A percentile compares a stretch with the other conserved stretches of the same genome.
phyloP scores from a whole-genome alignment of 345 rosid species.

The Firmiana major region DNA sequence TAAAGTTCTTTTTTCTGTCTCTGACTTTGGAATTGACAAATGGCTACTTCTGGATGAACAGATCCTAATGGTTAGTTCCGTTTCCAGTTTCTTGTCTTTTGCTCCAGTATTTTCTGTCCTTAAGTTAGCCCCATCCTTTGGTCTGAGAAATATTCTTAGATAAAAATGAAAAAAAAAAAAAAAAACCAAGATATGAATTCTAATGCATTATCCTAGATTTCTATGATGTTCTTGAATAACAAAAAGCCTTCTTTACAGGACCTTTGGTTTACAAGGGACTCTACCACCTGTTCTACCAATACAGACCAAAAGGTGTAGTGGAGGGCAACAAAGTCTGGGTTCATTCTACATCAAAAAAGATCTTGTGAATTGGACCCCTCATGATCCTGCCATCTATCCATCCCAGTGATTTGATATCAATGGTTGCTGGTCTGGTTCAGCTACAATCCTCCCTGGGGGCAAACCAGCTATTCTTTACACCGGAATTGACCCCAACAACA shows the following conservation, averaged over 20 bases:
- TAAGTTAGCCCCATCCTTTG: not conserved
- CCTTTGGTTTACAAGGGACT: conserved; percentile 71
- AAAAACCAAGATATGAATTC: not conserved
- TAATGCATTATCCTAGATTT: not conserved
- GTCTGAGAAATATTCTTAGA: not conserved
- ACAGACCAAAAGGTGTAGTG: conserved; percentile 55
- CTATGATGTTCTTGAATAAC: not conserved
- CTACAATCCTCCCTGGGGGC: conserved; percentile 45
- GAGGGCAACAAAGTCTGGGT: conserved; percentile 85
- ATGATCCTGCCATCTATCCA: conserved; percentile 48
- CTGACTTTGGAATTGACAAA: conserved; percentile 20
- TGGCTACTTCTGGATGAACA: conserved; percentile 25
- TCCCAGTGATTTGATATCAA: conserved; percentile 49
- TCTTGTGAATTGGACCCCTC: conserved; percentile 64
- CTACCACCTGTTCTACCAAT: conserved; percentile 72
- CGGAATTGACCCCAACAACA: conserved; percentile 37
- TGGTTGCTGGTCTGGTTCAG: conserved; percentile 79
- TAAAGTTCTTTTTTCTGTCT: not conserved
- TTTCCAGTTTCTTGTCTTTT: not conserved
- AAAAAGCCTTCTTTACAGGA: conserved; percentile 28
- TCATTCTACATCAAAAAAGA: conserved; percentile 71
- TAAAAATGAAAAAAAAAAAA: no score
- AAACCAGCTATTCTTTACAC: conserved; percentile 67
- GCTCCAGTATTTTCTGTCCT: not conserved
- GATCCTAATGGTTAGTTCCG: conserved; percentile 72